These are phyloP conservation scores for Fusarium udum DNA, from an alignment of 2,329 filamentous ascomycete species.

Conservation along the genomic window DNA sequence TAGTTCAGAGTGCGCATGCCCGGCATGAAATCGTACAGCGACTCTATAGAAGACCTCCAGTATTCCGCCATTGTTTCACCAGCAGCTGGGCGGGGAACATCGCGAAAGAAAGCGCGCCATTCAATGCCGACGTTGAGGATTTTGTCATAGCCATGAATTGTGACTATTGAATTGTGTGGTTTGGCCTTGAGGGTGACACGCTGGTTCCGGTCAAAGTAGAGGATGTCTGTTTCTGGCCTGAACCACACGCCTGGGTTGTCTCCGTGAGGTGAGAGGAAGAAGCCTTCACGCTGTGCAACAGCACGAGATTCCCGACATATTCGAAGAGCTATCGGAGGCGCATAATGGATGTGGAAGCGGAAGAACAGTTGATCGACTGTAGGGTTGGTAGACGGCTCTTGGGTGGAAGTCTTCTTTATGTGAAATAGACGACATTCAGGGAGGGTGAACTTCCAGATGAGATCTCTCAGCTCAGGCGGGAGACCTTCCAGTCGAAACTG, in stretches of 20 bases:
- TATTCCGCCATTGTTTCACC: conserved; percentile 33
- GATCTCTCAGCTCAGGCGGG: conserved; percentile 43
- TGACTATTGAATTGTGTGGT: conserved; percentile 5
- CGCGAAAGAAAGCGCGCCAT: conserved; percentile 44
- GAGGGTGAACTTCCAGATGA: conserved; percentile 45
- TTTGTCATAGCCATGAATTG: conserved; percentile 36
- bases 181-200: conserved; percentile 29
- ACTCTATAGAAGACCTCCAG: conserved; percentile 35
- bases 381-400: neutral
- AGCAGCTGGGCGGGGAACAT: conserved; percentile 37
- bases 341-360: conserved; percentile 38
- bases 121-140: conserved; percentile 44
- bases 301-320: conserved; percentile 44
- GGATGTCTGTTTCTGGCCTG: conserved; percentile 39
- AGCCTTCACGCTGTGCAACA: conserved; percentile 40
- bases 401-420: conserved; percentile 27
- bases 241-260: conserved; percentile 39
- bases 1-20: conserved; percentile 39
- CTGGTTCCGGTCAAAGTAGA: conserved; percentile 46
- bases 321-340: conserved; percentile 27
- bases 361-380: conserved; percentile 9
- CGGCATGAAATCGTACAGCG: conserved; percentile 40
- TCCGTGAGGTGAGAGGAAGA: conserved; percentile 34
- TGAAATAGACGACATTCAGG: conserved; percentile 46
- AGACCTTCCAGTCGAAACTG: conserved; percentile 27